Conservation (phyloP, 345 rosid genomes). For the Linum usitatissimum region DNA sequence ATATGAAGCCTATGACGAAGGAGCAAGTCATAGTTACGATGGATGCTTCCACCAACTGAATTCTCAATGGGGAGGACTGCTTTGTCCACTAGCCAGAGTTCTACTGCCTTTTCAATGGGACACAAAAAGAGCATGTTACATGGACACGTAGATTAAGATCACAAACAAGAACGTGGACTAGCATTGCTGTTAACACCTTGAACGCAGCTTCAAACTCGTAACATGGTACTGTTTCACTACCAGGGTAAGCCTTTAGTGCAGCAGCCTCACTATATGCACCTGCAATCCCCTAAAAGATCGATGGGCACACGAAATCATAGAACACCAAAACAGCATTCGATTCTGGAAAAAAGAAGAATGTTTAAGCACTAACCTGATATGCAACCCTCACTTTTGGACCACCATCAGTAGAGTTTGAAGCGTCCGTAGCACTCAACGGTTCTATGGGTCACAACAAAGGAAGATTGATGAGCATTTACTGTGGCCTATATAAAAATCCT, state of each 20-base stretch:
- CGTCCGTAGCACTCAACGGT: constrained; percentile 49
- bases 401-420: constrained; percentile 28
- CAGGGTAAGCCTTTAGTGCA: constrained; percentile 74
- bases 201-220: constrained; percentile 78
- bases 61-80: constrained; percentile 90
- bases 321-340: constrained; percentile 11
- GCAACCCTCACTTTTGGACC: constrained; percentile 65
- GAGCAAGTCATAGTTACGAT: constrained; percentile 86
- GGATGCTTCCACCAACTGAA: constrained; percentile 89
- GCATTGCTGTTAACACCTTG: constrained; percentile 32
- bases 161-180: constrained; percentile 8
- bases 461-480: not conserved
- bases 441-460: constrained; percentile 37
- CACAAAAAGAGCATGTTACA: constrained; percentile 3
- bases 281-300: constrained; percentile 51
- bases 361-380: constrained; percentile 50
- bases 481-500: not conserved
- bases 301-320: constrained; percentile 13
- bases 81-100: constrained; percentile 82
- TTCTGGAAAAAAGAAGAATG: constrained; percentile 8
- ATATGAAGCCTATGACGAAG: constrained; percentile 93
- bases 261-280: constrained; percentile 96
- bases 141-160: constrained; percentile 4
- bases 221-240: constrained; percentile 84
- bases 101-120: constrained; percentile 66